Percentiles rank a stretch among this genome's conserved stretches.
Conservation (phyloP, 352 stramenopile genomes). For the Globisporangium lucens region DNA sequence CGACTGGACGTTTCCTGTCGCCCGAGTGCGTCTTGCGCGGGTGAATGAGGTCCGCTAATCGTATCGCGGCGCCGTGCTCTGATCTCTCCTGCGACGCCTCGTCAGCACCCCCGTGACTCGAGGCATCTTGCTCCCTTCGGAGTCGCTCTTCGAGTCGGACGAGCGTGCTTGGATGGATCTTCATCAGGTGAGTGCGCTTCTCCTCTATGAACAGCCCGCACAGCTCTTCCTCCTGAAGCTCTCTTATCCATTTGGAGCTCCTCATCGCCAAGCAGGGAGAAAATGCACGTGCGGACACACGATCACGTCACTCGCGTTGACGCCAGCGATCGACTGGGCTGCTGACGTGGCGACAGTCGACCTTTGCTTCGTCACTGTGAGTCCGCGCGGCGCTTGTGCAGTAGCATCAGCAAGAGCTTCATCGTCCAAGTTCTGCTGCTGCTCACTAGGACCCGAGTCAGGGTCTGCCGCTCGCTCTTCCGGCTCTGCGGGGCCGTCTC, state of each 20-base stretch:
- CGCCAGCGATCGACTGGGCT: not conserved
- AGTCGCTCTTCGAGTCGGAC: constrained; percentile 53
- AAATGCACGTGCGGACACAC: constrained; percentile 18
- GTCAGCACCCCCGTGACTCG: not conserved
- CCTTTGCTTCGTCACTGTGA: constrained; percentile 17
- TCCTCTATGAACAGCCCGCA: constrained; percentile 48
- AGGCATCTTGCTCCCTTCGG: constrained; percentile 22
- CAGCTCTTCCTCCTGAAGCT: constrained; percentile 40
- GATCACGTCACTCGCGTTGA: constrained; percentile 4
- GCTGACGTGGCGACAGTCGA: constrained; percentile 16
- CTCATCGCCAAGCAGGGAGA: constrained; percentile 18
- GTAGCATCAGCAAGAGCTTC: not conserved
- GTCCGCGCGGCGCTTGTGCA: not conserved
- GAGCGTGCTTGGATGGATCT: constrained; percentile 47
- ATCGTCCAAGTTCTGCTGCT: constrained; percentile 7
- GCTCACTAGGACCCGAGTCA: not conserved
- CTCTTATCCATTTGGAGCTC: constrained; percentile 30
- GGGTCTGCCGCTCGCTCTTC: not conserved
- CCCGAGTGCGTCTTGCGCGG: not conserved
- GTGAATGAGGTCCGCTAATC: constrained; percentile 13
- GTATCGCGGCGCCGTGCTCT: not conserved
- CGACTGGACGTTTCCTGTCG: not conserved
- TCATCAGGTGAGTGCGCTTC: constrained; percentile 27
- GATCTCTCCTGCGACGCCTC: not conserved
- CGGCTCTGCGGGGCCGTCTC: not conserved